These are phyloP conservation scores for Prunus yedoensis DNA, from an alignment of 331 rosid species.

Conservation along the genomic window DNA sequence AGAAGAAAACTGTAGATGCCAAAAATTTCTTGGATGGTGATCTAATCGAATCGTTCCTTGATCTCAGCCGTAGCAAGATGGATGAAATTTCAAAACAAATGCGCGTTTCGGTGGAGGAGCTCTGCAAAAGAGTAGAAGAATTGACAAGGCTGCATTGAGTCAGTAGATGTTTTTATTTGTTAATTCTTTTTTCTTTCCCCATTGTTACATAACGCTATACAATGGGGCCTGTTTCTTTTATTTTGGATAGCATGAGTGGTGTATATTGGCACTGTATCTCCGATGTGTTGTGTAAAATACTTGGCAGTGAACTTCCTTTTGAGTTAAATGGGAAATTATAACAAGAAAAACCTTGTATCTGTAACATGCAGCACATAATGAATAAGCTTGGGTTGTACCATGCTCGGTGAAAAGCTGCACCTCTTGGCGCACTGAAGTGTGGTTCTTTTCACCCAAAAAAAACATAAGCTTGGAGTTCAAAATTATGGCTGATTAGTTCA, in stretches of 20 bases:
- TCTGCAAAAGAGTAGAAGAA: conserved; percentile 90
- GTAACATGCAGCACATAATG: too few species aligned
- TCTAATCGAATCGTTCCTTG: conserved; percentile 89
- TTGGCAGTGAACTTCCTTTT: background rate
- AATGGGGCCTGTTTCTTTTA: background rate
- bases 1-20: conserved; percentile 78
- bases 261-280: background rate
- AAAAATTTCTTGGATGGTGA: conserved; percentile 85
- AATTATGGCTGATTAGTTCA: too few species aligned
- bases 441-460: too few species aligned
- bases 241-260: background rate
- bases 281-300: background rate
- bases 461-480: too few species aligned
- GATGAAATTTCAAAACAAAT: conserved; percentile 75
- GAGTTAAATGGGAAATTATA: background rate
- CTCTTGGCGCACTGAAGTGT: too few species aligned
- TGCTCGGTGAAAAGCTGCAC: too few species aligned
- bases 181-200: conserved; percentile 10
- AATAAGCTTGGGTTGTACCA: too few species aligned
- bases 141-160: conserved; percentile 81
- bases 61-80: conserved; percentile 76
- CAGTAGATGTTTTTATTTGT: background rate
- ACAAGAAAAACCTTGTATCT: too few species aligned
- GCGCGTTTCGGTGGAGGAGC: conserved; percentile 79
- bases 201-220: background rate